phyloP scores from a whole-genome alignment of 148 eudicot species.

The Chenopodium formosanum region DNA sequence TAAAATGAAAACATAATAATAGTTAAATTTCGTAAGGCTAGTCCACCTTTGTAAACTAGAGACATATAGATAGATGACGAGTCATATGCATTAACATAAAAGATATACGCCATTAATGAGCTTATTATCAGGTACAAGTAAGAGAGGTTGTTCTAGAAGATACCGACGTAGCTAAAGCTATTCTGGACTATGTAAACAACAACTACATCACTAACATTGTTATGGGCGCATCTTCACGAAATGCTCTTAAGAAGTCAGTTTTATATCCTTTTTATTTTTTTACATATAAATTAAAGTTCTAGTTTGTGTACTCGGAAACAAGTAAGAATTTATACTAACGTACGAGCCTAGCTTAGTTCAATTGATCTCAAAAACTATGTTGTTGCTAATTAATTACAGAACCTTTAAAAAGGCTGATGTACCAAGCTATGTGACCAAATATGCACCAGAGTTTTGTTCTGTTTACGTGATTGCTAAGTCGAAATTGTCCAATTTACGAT shows the following conservation, averaged over 20 bases:
- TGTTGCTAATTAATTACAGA: conserved; percentile 32
- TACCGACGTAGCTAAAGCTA: conserved; percentile 41
- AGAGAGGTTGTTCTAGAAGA: conserved; percentile 61
- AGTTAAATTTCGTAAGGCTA: no score
- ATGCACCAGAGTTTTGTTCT: conserved; percentile 72
- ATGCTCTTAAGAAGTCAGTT: conserved; percentile 42
- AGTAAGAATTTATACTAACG: no score
- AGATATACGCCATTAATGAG: not conserved
- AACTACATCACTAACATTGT: conserved; percentile 44
- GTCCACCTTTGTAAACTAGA: no score
- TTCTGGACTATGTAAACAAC: conserved; percentile 50
- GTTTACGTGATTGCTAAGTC: conserved; percentile 66
- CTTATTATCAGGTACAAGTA: conserved; percentile 40
- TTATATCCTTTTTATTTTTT: not conserved
- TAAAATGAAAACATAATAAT: no score
- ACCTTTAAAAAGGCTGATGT: conserved; percentile 59
- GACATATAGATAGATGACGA: no score
- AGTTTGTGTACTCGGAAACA: no score
- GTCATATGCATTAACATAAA: no score
- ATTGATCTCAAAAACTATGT: not conserved
- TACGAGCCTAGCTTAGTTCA: no score
- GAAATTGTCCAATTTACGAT: conserved; percentile 49
- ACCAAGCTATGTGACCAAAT: conserved; percentile 41
- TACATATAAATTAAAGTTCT: not conserved
- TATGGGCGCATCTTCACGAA: conserved; percentile 61